Evolutionary conservation across 2,329 filamentous ascomycete genomes (phyloP), one percentile per base, ranked within the genome.

Genomic region (Dactylellina haptotyla): DNA sequence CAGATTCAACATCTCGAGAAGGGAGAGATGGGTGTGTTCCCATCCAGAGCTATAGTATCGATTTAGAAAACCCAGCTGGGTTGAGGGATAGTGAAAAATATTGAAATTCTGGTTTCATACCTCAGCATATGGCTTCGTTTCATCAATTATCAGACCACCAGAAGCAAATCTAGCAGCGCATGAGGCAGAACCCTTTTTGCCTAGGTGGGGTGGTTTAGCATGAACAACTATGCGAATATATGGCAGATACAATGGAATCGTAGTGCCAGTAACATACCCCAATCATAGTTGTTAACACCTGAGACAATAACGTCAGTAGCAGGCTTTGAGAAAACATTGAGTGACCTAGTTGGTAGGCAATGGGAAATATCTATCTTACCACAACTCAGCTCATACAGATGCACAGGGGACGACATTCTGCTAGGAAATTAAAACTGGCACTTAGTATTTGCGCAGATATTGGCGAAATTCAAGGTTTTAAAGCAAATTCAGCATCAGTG

Each of bases 271-370:
- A 50, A 76, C 83, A 77, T 82, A 88, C 87, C 95, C 95, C 95
- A 99, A 84, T 97, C 95, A 81, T 99, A 99, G 82, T 93, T 97
- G 82, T 98, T 98, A 80, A 96, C 92, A 79, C 94, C 95, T 90
- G 75, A 37, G 32, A 6, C 6, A 6, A 6, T 14, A 23, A 34
- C 26, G 37, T 25, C 23, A 77, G 81, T 77, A 81, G 89, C 87
- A 87, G 77, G 83, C 84, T 78, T 84, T 83, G 61, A 61, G 45
- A 23, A 34, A 26, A 59, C 30, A 26, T 26, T n/a, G 30, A 43
- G 64, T 6, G 48, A n/a, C n/a, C n/a, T 4, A 50, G 18, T 43
- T 64, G n/a, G n/a, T 48, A n/a, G 23, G 20, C 20, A 37, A 46
- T 14, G 41, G 26, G 20, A 1, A 20, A 2, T 20, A 26, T 39